These are phyloP conservation scores for Triticum turgidum DNA, from an alignment of 176 grass and related monocot genomes.

Conservation along the genomic window DNA sequence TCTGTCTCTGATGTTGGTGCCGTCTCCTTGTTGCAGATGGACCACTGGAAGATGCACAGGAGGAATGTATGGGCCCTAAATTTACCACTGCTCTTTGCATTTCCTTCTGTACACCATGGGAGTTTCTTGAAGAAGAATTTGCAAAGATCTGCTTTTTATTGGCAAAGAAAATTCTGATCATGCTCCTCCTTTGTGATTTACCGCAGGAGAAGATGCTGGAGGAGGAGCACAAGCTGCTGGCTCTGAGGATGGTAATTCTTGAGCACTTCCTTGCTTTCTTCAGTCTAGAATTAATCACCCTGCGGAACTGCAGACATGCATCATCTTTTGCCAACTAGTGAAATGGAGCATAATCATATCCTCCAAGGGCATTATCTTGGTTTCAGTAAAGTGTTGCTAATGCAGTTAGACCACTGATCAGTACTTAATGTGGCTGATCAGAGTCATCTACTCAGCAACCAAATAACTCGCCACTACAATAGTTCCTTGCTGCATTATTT, in stretches of 20 bases:
- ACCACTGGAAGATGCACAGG: constrained; percentile 73
- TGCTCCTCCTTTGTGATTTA: constrained; percentile 2
- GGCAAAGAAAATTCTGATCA: neutral
- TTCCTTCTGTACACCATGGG: neutral
- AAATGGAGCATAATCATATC: constrained; percentile 1
- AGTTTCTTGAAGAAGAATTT: neutral
- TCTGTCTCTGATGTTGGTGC: neutral
- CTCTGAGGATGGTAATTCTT: constrained; percentile 64
- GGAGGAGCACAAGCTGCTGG: constrained; percentile 76
- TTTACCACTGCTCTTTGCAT: neutral
- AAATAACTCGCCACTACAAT: neutral
- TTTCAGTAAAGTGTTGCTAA: neutral
- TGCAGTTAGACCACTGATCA: neutral
- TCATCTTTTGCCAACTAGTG: neutral
- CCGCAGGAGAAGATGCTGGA: constrained; percentile 71
- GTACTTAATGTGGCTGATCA: neutral
- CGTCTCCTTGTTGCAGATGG: constrained; percentile 59
- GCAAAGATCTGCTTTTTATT: too few species aligned
- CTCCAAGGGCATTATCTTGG: neutral
- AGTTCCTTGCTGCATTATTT: neutral
- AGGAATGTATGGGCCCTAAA: constrained; percentile 52
- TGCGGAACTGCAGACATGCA: neutral
- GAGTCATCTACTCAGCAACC: neutral
- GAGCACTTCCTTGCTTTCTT: neutral
- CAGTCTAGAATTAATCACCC: neutral